These are phyloP conservation scores for Dictyostelium discoideum DNA, from an alignment of 78 protist genomes.

Conservation along the genomic window DNA sequence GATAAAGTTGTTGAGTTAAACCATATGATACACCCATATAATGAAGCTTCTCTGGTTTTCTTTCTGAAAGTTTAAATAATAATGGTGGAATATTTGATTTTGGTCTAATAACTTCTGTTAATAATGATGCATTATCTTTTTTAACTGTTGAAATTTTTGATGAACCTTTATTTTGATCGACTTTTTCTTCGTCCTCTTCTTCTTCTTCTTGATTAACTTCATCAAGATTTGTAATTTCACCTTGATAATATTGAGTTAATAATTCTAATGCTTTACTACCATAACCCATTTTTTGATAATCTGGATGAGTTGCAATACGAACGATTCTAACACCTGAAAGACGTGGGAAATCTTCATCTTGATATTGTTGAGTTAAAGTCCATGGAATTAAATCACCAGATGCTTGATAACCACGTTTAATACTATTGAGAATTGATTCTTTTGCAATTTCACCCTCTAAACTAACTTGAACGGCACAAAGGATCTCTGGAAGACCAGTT, in stretches of 20 bases:
- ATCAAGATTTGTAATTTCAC: constrained; percentile 56
- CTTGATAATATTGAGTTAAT: constrained; percentile 91
- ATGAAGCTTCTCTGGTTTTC: constrained; percentile 90
- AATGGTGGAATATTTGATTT: constrained; percentile 92
- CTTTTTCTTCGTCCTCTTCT: constrained; percentile 12
- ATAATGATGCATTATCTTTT: constrained; percentile 9
- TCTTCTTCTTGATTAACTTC: background rate
- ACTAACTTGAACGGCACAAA: constrained; percentile 95
- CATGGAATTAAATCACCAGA: constrained; percentile 99
- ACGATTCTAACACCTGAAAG: constrained; percentile 98
- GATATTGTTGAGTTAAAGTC: constrained; percentile 97
- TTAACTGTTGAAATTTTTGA: background rate
- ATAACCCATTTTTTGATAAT: constrained; percentile 95
- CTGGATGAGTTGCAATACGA: constrained; percentile 98
- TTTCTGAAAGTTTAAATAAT: constrained; percentile 78
- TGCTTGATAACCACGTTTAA: constrained; percentile 89
- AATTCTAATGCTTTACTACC: constrained; percentile 94
- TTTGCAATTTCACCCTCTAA: constrained; percentile 96
- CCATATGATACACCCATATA: constrained; percentile 98
- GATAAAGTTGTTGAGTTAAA: constrained; percentile 88
- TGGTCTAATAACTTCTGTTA: constrained; percentile 54
- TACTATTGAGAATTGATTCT: constrained; percentile 53
- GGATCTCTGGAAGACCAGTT: constrained; percentile 93
- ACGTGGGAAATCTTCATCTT: constrained; percentile 94
- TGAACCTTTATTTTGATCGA: background rate